Conservation (phyloP, 805 yeast species). For the Candida saitoana region DNA sequence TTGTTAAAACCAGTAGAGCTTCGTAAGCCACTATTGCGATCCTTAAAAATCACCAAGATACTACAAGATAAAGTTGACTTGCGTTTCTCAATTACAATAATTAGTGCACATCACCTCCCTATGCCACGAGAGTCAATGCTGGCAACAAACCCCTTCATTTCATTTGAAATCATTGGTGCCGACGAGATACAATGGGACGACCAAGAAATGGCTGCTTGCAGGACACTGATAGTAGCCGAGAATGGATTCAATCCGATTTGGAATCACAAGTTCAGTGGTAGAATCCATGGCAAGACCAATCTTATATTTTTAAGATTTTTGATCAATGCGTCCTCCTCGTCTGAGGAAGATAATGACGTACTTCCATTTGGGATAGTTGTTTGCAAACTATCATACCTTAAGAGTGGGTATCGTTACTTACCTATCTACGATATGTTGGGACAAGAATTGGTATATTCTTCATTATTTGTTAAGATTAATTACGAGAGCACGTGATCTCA, state of each 20-base stretch:
- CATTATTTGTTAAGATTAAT: constrained; percentile 41
- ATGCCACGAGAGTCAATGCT: constrained; percentile 50
- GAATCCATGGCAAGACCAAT: constrained; percentile 32
- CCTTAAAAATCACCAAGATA: constrained; percentile 12
- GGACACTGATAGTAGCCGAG: constrained; percentile 37
- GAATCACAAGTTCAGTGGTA: constrained; percentile 53
- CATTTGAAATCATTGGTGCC: constrained; percentile 56
- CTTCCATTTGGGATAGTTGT: constrained; percentile 54
- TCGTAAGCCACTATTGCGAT: constrained; percentile 29
- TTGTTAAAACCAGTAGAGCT: constrained; percentile 64
- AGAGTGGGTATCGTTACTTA: constrained; percentile 77
- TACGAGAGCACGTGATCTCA: constrained; percentile 13
- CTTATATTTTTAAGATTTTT: constrained; percentile 56
- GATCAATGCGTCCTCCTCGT: constrained; percentile 16
- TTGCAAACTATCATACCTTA: constrained; percentile 57
- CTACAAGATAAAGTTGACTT: constrained; percentile 6
- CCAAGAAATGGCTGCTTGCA: constrained; percentile 11
- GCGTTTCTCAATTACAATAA: constrained; percentile 33
- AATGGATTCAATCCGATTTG: constrained; percentile 90
- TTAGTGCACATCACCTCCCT: constrained; percentile 87
- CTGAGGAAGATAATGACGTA: constrained; percentile 3
- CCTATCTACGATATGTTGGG: constrained; percentile 77
- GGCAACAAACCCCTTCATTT: constrained; percentile 59
- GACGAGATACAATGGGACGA: constrained; percentile 20
- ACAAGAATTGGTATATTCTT: constrained; percentile 58